Evolutionary conservation across 139 green algal species (phyloP).

Genomic region (Volvox africanus): DNA sequence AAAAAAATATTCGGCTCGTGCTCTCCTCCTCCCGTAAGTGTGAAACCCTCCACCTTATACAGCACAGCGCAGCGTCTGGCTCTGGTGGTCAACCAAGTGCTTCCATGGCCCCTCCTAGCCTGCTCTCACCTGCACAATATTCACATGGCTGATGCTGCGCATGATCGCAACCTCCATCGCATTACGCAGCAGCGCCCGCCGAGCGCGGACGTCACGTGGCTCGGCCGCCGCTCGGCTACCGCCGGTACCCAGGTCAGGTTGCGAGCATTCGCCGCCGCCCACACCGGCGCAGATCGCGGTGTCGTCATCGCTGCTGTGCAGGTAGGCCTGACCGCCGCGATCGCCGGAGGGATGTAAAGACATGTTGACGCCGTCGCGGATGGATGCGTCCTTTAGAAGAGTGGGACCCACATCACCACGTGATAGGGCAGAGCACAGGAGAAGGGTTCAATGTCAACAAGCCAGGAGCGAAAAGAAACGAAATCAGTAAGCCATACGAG

Average conservation of each 20-base stretch:
- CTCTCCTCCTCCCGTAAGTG: no score
- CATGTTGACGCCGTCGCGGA: neutral
- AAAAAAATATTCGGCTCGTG: no score
- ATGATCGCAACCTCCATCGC: constrained; percentile 27
- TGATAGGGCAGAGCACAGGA: no score
- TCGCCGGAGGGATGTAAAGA: neutral
- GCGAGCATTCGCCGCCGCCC: neutral
- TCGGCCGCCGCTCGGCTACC: neutral
- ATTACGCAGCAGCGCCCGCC: constrained; percentile 11
- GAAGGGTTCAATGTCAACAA: no score
- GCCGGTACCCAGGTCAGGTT: neutral
- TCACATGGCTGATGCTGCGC: constrained; percentile 15
- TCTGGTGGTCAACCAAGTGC: no score
- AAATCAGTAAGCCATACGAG: no score
- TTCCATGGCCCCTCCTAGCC: no score
- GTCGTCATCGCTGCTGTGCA: neutral
- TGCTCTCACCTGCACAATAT: constrained; percentile 29
- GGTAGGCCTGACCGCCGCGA: neutral
- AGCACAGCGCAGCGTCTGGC: no score
- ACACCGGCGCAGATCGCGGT: neutral
- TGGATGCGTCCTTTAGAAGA: no score
- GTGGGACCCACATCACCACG: no score
- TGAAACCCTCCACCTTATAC: no score
- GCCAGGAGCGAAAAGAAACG: no score
- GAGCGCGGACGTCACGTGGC: neutral